phyloP scores from a whole-genome alignment of 106 monocot species.

The Dioscorea dumetorum region DNA sequence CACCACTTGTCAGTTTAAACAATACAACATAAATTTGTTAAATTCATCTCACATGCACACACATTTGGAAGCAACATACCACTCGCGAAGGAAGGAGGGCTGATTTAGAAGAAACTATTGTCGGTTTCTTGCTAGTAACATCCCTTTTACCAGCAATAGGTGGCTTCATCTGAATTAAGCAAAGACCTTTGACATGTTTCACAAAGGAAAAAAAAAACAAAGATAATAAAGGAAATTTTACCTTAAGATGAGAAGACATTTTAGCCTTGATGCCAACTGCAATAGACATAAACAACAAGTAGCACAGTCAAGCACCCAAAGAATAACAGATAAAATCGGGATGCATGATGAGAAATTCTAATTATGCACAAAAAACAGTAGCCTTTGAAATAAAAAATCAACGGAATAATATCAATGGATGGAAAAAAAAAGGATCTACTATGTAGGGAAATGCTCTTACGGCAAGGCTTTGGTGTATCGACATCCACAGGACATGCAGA shows the following conservation, averaged over 20 bases:
- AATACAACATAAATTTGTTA: neutral
- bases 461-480: conserved; percentile 5
- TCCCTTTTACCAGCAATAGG: conserved; percentile 8
- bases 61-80: neutral
- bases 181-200: neutral
- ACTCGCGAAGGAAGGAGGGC: conserved; percentile 6
- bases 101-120: conserved; percentile 7
- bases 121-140: conserved; percentile 8
- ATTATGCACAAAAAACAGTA: too few species aligned
- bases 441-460: conserved; percentile 24
- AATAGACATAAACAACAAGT: neutral
- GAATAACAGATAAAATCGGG: neutral
- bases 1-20: neutral
- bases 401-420: neutral
- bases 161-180: conserved; percentile 25
- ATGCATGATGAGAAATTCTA: too few species aligned
- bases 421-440: neutral
- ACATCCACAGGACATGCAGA: conserved; percentile 4
- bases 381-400: neutral
- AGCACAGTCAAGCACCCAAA: neutral
- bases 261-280: conserved; percentile 34
- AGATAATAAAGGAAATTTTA: conserved; percentile 2
- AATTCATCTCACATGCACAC: neutral
- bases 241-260: conserved; percentile 28
- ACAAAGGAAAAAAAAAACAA: neutral